A percentile compares a stretch with the other conserved stretches of the same genome.
These are phyloP conservation scores for Penicillium brevicompactum DNA, from an alignment of 2,329 filamentous ascomycete genomes.

Conservation along the genomic window DNA sequence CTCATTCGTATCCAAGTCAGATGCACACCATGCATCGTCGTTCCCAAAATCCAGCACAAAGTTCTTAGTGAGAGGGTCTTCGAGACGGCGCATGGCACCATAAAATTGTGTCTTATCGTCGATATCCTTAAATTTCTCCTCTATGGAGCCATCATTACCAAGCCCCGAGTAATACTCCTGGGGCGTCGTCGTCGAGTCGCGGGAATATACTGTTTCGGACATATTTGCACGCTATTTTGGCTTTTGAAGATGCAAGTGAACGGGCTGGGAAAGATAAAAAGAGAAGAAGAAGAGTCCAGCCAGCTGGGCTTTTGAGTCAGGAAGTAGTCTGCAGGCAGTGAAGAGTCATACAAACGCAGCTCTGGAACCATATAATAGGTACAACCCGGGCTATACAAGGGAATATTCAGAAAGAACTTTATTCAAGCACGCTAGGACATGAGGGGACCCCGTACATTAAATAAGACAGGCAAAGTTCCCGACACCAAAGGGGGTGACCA, in stretches of 20 bases:
- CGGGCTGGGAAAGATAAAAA: not conserved
- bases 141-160: slow-evolving; percentile 19
- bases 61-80: slow-evolving; percentile 37
- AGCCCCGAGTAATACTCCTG: slow-evolving; percentile 38
- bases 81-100: slow-evolving; percentile 30
- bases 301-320: not conserved
- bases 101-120: slow-evolving; percentile 38
- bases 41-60: slow-evolving; percentile 49
- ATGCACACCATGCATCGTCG: slow-evolving; percentile 44
- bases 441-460: not conserved
- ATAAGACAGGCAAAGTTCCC: not conserved
- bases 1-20: slow-evolving; percentile 39
- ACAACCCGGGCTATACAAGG: not conserved
- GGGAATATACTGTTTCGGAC: slow-evolving; percentile 11
- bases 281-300: not conserved
- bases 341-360: not conserved
- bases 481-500: slow-evolving; percentile 7
- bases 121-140: slow-evolving; percentile 38
- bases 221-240: slow-evolving; percentile 1
- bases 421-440: not conserved
- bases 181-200: slow-evolving; percentile 16
- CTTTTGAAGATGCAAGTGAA: too few species aligned
- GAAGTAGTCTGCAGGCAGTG: not conserved
- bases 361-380: not conserved
- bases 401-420: not conserved